These are phyloP conservation scores for Cercophora samala DNA, from an alignment of 495 filamentous ascomycete genomes.

Conservation along the genomic window DNA sequence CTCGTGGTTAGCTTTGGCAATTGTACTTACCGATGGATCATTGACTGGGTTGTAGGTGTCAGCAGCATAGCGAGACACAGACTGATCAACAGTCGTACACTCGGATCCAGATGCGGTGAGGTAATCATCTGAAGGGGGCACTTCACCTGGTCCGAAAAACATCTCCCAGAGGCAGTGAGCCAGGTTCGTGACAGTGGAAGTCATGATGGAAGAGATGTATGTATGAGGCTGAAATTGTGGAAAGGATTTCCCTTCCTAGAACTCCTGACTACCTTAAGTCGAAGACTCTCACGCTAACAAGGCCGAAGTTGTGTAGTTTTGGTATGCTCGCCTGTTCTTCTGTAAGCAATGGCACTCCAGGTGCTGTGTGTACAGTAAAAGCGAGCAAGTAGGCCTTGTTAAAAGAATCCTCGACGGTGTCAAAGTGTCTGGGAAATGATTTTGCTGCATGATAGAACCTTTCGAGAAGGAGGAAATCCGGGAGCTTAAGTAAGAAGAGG, in stretches of 20 bases:
- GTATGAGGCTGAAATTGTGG: not conserved
- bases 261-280: not conserved
- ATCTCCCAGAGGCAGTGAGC: not conserved
- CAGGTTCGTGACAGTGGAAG: not conserved
- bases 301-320: not conserved
- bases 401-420: not conserved
- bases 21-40: not conserved
- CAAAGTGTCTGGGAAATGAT: not conserved
- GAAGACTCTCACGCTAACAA: not conserved
- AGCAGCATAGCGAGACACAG: not conserved
- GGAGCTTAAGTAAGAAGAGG: not conserved
- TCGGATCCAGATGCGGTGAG: not conserved
- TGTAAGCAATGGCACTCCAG: not conserved
- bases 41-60: not conserved
- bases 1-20: not conserved
- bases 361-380: not conserved
- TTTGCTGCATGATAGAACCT: not conserved
- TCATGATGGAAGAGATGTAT: not conserved
- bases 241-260: not conserved
- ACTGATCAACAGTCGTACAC: not conserved
- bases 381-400: not conserved
- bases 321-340: not conserved
- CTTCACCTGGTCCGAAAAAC: not conserved
- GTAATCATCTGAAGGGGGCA: not conserved
- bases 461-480: not conserved